Evolutionary conservation across 2,329 filamentous ascomycete genomes (phyloP).

Genomic region (Hypoxylon sp.): DNA sequence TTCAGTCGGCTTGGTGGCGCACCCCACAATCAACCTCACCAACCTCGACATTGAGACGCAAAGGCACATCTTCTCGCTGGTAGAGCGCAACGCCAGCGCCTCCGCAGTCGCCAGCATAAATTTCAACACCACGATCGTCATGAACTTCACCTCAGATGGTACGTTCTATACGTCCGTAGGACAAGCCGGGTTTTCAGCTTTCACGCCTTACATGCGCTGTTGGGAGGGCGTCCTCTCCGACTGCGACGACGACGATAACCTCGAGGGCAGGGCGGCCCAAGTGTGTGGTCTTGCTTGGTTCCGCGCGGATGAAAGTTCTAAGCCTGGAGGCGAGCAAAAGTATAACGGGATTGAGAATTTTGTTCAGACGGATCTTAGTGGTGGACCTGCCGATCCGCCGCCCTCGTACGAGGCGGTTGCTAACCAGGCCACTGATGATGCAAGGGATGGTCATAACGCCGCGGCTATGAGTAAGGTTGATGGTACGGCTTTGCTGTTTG

Average conservation of each 20-base stretch:
- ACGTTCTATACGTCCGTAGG: background rate
- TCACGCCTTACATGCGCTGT: slow-evolving; percentile 22
- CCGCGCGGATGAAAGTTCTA: background rate
- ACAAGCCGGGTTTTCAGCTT: slow-evolving; percentile 8
- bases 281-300: slow-evolving; percentile 22
- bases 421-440: slow-evolving; percentile 11
- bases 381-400: background rate
- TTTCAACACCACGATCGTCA: slow-evolving; percentile 29
- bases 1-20: slow-evolving; percentile 21
- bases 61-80: slow-evolving; percentile 13
- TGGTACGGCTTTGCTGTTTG: slow-evolving; percentile 17
- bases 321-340: slow-evolving; percentile 5
- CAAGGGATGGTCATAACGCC: slow-evolving; percentile 4
- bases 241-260: slow-evolving; percentile 24
- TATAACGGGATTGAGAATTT: slow-evolving; percentile 14
- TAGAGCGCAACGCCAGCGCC: slow-evolving; percentile 1
- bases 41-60: background rate
- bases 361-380: background rate
- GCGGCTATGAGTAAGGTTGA: slow-evolving; percentile 6
- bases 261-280: slow-evolving; percentile 20
- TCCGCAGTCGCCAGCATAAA: background rate
- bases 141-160: slow-evolving; percentile 17
- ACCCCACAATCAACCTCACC: slow-evolving; percentile 16
- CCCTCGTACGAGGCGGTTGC: slow-evolving; percentile 17
- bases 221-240: slow-evolving; percentile 25